These are phyloP conservation scores for Potentilla sterilis DNA, from an alignment of 306 rosid genomes.

Conservation along the genomic window DNA sequence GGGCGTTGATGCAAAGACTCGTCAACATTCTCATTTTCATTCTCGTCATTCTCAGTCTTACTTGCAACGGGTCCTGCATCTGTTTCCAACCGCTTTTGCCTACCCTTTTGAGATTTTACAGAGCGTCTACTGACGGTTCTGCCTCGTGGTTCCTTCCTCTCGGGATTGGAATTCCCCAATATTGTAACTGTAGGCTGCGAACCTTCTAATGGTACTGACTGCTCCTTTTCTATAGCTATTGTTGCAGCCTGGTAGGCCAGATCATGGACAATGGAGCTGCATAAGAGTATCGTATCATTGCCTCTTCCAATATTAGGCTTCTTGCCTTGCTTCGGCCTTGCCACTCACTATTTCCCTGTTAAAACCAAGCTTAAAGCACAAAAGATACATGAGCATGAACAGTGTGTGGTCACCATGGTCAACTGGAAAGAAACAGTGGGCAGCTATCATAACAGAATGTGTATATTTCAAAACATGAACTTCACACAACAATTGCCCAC, in stretches of 20 bases:
- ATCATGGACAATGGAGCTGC: slow-evolving; percentile 91
- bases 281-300: slow-evolving; percentile 84
- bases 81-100: slow-evolving; percentile 49
- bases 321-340: slow-evolving; percentile 55
- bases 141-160: slow-evolving; percentile 48
- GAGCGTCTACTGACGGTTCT: slow-evolving; percentile 46
- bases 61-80: slow-evolving; percentile 42
- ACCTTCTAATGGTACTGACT: slow-evolving; percentile 48
- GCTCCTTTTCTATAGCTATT: slow-evolving; percentile 74
- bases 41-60: slow-evolving; percentile 71
- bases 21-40: slow-evolving; percentile 41
- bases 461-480: background rate
- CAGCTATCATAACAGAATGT: background rate
- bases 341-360: slow-evolving; percentile 40
- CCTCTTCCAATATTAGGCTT: slow-evolving; percentile 94
- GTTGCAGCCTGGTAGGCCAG: slow-evolving; percentile 85
- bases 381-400: background rate
- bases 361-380: slow-evolving; percentile 15
- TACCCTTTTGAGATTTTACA: slow-evolving; percentile 55
- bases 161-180: slow-evolving; percentile 56
- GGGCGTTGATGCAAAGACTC: slow-evolving; percentile 46
- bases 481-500: background rate
- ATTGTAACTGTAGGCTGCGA: slow-evolving; percentile 75
- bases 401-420: background rate
- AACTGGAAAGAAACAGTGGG: background rate